Base-by-base conservation (phyloP, 805 yeast genomes). In the Lipomyces starkeyi region DNA sequence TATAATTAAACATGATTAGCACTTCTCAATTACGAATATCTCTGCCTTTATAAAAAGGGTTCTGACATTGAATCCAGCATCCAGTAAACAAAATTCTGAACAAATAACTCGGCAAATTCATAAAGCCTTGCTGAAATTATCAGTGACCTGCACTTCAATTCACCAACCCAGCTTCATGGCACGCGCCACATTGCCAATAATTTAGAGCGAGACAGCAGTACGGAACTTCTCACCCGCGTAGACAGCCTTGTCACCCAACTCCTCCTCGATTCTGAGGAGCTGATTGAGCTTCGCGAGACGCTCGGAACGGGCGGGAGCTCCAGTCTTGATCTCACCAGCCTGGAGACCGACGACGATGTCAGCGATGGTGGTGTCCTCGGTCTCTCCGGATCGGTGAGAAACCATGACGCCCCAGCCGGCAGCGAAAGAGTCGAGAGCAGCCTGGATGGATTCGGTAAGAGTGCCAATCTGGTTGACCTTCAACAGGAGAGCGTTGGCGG, bases 401-500 rank as follows among this genome's bases (percentile, higher is more conserved):
- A 95, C 98, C 98, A 94, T 93, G 81, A 93, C 97, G 87, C 98
- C 98, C 99, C 99, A 94, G 80, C 92, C 92, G 74, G 97, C 98
- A 74, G 88, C 89, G 85, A 88, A 93, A 69, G 98, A 91, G 83
- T 91, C 95, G 82, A 91, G 84, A 79, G 98, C 98, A 79, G 98
- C 98, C 83, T 92, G 87, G 84, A 94, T 93, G 74, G 98, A 91
- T 88, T 94, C 99, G 77, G 97, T 82, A 78, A 94, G 85, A 76
- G 98, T 85, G 87, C 99, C 99, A 78, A 94, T 94, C 88, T 94
- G 99, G 93, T 94, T 94, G 76, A 95, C 97, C 91, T 94, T 94
- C 83, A 94, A 88, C 82, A 94, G 88, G 78, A 94, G 87, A 81
- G 94, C 97, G 84, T 93, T 87, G 79, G 97, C 97, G 76, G 93